phyloP scores from a whole-genome alignment of 1,284 basidiomycete species.

The Termitomyces sp. region DNA sequence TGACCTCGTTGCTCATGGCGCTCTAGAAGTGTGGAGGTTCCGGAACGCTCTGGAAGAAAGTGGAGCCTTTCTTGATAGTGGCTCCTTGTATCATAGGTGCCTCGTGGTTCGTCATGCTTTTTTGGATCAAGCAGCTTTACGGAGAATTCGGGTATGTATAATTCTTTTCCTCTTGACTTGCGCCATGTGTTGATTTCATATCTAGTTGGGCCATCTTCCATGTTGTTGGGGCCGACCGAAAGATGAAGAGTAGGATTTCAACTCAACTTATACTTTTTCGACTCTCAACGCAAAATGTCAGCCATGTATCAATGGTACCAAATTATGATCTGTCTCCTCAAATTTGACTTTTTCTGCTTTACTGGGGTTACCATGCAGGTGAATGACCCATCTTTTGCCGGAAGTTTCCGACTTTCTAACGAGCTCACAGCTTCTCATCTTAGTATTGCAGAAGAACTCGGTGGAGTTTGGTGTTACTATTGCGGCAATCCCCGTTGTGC shows the following conservation, averaged over 20 bases:
- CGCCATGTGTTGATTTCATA: slow-evolving; percentile 13
- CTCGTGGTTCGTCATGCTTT: slow-evolving; percentile 48
- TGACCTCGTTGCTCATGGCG: slow-evolving; percentile 13
- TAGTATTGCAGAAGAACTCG: slow-evolving; percentile 58
- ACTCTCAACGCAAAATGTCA: slow-evolving; percentile 24
- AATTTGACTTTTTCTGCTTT: slow-evolving; percentile 86
- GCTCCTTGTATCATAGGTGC: slow-evolving; percentile 48
- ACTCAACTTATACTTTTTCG: background rate
- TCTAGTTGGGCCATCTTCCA: slow-evolving; percentile 80
- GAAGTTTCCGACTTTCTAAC: slow-evolving; percentile 1
- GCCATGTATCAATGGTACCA: slow-evolving; percentile 84
- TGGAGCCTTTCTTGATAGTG: slow-evolving; percentile 47
- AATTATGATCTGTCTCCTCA: slow-evolving; percentile 78
- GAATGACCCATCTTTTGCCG: background rate
- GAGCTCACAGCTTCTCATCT: slow-evolving; percentile 55
- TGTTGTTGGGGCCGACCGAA: slow-evolving; percentile 75
- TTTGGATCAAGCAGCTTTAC: slow-evolving; percentile 51
- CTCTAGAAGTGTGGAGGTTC: slow-evolving; percentile 40
- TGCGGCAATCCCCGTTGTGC: slow-evolving; percentile 75
- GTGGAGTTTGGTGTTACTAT: slow-evolving; percentile 79
- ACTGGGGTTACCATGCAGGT: slow-evolving; percentile 84
- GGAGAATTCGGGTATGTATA: slow-evolving; percentile 54
- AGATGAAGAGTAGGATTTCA: slow-evolving; percentile 62
- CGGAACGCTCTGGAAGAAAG: slow-evolving; percentile 38
- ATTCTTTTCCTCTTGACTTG: background rate